Evolutionary conservation across 208 protist species (phyloP).

Genomic region (Entamoeba invadens): DNA sequence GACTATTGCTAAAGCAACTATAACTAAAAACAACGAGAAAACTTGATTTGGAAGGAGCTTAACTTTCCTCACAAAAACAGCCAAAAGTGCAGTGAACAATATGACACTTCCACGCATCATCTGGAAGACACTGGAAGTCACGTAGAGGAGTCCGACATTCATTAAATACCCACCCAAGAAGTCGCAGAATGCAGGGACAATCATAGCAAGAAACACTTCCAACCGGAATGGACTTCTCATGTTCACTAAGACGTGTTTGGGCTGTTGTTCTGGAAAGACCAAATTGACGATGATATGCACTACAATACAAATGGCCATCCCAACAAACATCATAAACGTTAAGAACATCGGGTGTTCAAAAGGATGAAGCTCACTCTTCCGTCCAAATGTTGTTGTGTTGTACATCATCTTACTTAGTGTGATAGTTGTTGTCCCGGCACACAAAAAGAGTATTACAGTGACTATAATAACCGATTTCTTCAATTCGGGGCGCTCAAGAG

Average conservation of each 20-base stretch:
- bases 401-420: neutral
- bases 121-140: slow-evolving; percentile 62
- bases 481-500: neutral
- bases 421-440: neutral
- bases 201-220: neutral
- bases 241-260: neutral
- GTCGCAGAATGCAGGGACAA: slow-evolving; percentile 39
- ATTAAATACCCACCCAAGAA: slow-evolving; percentile 59
- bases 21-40: slow-evolving; percentile 49
- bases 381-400: neutral
- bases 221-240: neutral
- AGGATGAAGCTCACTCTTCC: neutral
- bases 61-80: slow-evolving; percentile 49
- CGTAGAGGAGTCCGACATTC: slow-evolving; percentile 60
- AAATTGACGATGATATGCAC: neutral
- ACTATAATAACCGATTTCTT: neutral
- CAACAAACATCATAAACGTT: neutral
- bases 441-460: neutral
- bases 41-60: slow-evolving; percentile 44
- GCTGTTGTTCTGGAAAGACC: neutral
- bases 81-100: slow-evolving; percentile 61
- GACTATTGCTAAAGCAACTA: slow-evolving; percentile 52
- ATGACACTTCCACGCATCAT: slow-evolving; percentile 69
- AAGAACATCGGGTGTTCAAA: neutral
- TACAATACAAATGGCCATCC: neutral